A percentile compares a stretch with the other conserved stretches of the same genome.
These are phyloP conservation scores for Drechslerella coelobrocha DNA, from an alignment of 2,329 filamentous ascomycete genomes.

Conservation along the genomic window DNA sequence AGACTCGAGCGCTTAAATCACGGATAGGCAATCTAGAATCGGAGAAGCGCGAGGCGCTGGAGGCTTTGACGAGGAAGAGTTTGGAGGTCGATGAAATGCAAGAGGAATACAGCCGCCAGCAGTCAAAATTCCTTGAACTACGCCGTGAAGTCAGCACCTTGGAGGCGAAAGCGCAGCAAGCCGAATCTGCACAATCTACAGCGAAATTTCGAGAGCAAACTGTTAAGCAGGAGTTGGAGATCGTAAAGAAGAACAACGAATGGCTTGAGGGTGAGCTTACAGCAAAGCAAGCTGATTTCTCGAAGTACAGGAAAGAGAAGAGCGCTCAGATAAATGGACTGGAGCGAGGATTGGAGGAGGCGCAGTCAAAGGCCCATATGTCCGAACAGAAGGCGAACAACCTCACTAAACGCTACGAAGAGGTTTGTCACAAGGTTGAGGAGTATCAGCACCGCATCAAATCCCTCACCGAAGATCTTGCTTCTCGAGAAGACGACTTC, in stretches of 20 bases:
- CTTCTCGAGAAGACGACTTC: conserved; percentile 83
- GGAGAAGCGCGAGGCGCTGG: conserved; percentile 87
- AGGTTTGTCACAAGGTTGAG: conserved; percentile 84
- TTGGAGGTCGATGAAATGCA: conserved; percentile 83
- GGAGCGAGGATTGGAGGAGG: conserved; percentile 86
- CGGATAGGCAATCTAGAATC: conserved; percentile 87
- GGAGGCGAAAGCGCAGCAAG: conserved; percentile 82
- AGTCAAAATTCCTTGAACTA: conserved; percentile 84
- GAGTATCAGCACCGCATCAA: conserved; percentile 82
- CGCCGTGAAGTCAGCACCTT: conserved; percentile 80
- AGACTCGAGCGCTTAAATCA: conserved; percentile 76
- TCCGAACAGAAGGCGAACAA: conserved; percentile 61
- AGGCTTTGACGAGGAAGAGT: conserved; percentile 87
- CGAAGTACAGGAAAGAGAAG: conserved; percentile 94
- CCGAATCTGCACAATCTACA: conserved; percentile 78
- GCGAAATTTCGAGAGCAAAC: conserved; percentile 90
- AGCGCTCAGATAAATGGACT: conserved; percentile 85
- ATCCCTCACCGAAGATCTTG: conserved; percentile 81
- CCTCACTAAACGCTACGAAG: conserved; percentile 78
- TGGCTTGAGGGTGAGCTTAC: conserved; percentile 93
- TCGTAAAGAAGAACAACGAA: conserved; percentile 86
- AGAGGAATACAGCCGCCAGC: conserved; percentile 84
- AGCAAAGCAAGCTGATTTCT: conserved; percentile 82
- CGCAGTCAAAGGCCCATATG: conserved; percentile 70
- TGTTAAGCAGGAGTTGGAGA: conserved; percentile 85